phyloP scores from a whole-genome alignment of 805 yeast species.

The Suhomyces faveliae region DNA sequence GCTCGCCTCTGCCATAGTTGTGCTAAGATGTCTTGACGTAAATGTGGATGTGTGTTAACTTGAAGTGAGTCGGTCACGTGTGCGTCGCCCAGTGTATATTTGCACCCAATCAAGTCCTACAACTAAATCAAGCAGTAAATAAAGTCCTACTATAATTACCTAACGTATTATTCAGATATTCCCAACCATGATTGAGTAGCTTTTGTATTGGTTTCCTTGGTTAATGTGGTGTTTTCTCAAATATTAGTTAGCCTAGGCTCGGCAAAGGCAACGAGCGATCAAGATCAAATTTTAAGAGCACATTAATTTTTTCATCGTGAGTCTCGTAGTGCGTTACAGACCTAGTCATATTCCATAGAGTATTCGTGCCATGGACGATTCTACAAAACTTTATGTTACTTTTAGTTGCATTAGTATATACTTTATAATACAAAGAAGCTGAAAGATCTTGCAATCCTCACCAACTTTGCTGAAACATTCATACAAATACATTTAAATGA shows the following conservation, averaged over 20 bases:
- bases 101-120: not conserved
- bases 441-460: not conserved
- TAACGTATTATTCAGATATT: not conserved
- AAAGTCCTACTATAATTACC: no score
- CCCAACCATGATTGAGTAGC: no score
- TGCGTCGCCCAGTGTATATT: not conserved
- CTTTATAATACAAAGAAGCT: slow-evolving; percentile 6
- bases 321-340: no score
- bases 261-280: no score
- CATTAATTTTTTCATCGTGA: no score
- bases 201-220: no score
- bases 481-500: slow-evolving; percentile 61
- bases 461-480: slow-evolving; percentile 4
- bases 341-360: no score
- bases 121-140: no score
- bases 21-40: not conserved
- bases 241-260: no score
- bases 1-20: not conserved
- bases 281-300: no score
- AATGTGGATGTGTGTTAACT: not conserved
- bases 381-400: slow-evolving; percentile 4
- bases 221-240: no score
- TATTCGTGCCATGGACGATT: no score
- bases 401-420: slow-evolving; percentile 11
- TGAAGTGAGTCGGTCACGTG: not conserved